These are phyloP conservation scores for Candida morakotiae DNA, from an alignment of 805 yeast species.

Conservation along the genomic window DNA sequence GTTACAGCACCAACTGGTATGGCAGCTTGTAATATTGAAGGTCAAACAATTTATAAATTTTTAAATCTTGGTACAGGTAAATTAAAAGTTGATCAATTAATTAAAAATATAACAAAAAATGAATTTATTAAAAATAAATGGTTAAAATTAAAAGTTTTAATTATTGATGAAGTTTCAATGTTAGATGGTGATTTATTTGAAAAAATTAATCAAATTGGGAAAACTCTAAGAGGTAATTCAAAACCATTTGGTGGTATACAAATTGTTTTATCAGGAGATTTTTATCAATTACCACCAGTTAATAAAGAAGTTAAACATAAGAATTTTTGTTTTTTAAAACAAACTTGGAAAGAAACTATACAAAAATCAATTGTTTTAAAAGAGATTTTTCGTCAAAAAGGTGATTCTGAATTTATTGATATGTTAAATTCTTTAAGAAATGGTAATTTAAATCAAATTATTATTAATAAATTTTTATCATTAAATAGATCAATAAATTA, in stretches of 20 bases:
- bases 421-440: constrained; percentile 78
- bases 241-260: constrained; percentile 94
- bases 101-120: constrained; percentile 46
- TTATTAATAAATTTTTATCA: constrained; percentile 44
- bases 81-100: constrained; percentile 43
- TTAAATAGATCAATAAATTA: constrained; percentile 58
- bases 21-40: constrained; percentile 93
- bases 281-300: constrained; percentile 94
- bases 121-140: constrained; percentile 49
- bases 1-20: constrained; percentile 95
- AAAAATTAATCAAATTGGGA: constrained; percentile 69
- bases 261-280: constrained; percentile 87
- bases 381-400: constrained; percentile 82
- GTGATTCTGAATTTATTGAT: constrained; percentile 70
- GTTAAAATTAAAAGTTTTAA: constrained; percentile 63
- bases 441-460: constrained; percentile 55
- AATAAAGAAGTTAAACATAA: constrained; percentile 30
- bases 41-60: constrained; percentile 80
- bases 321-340: constrained; percentile 71
- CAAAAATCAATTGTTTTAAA: constrained; percentile 65
- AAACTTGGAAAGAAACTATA: constrained; percentile 63
- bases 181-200: constrained; percentile 75
- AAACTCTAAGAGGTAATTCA: constrained; percentile 45
- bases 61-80: constrained; percentile 82
- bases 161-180: constrained; percentile 95